Base-by-base conservation (phyloP, 768 basidiomycete species). In the Lepiota brunneoincarnata region DNA sequence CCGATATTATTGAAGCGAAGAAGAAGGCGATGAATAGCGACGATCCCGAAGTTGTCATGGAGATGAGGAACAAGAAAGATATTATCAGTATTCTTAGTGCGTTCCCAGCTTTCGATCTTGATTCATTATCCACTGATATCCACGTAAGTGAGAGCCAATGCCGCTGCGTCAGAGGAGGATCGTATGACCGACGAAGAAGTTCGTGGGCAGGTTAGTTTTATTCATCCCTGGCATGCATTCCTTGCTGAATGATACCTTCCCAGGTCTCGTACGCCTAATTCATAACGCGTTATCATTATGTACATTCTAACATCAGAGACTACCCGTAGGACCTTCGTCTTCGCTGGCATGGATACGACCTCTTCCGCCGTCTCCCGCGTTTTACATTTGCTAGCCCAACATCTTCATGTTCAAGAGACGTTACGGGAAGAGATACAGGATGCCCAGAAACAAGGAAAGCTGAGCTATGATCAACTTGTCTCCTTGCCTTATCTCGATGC, bases 1-100 rank as follows among this genome's bases (percentile, higher is more conserved):
- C 63, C 15, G 59, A 69, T 18, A 72, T 81, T 4, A 71, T 71
- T 24, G 51, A 66, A n/a, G 61, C 59, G 24, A 77, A 76, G 64
- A 73, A 71, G 56, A 60, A 61, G 18, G 64, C 71, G 5, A 48
- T 77, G 4, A 58, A 57, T 14, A 63, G 63, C 31, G 71, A 72
- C 15, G 72, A 74, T 28, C 66, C 68, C 20, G 69, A 64, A 2
- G 58, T 71, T 2, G 54, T 63, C 11, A 58, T 57, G 15, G 67
- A 74, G 50, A 65, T 74, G 26, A 71, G 68, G 10, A 64, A 68
- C 53, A 75, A 75, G 15, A 76, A 75, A 50, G 78, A 80, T 57
- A 68, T 80, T 17, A 73, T 80, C 58, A 79, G 73, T 50, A 66
- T 77, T 24, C 62, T 80, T 10, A 62, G 80, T 80, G 58, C 35